Base-by-base conservation (phyloP, 1,284 basidiomycete genomes). In the Malassezia sympodialis region DNA sequence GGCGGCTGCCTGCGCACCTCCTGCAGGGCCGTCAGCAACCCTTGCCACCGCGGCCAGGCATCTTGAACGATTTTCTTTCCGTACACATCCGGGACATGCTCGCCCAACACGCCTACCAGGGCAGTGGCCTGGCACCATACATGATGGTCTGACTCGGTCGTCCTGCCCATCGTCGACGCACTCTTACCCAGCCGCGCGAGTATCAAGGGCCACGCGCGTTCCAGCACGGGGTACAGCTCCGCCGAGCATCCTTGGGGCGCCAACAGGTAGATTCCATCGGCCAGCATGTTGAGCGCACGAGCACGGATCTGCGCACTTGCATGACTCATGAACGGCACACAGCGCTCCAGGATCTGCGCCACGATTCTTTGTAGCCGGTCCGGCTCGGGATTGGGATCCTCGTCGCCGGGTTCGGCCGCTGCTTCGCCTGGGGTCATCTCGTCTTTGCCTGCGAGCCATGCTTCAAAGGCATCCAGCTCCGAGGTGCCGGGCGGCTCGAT, bases 181-280 rank as follows among this genome's bases (percentile, higher is more conserved):
- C 39, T 27, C 24, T 46, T 24, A 0, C 70, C 70, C 1, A 74
- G 59, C 6, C 72, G 60, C 0, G 63, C 61, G 50, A 73, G 56
- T 19, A 74, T 32, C 10, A 62, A 52, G 0, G 72, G 72, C 72
- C 72, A 74, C 0, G 64, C 67, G 0, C 47, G 46, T 44, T 69
- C 65, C 58, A 74, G 41, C 26, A 69, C 49, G 0, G 69, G 65
- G 26, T 73, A 53, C 8, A 72, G 53, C 32, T 70, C 68, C 8
- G 55, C 58, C 2, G 58, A 55, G 8, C 65, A 56, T 0, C 34
- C n/a, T 45, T 66, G 34, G 12, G 53, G 34, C 10, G 45, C 58
- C 4, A 60, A 45, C 3, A 56, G n/a, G 3, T 34, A 24, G 8
- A 53, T 47, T 23, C 53, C 53, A 26, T 55, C 54, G 10, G 24